phyloP scores from a whole-genome alignment of 1,284 basidiomycete species.

The Wallemia ichthyophaga region DNA sequence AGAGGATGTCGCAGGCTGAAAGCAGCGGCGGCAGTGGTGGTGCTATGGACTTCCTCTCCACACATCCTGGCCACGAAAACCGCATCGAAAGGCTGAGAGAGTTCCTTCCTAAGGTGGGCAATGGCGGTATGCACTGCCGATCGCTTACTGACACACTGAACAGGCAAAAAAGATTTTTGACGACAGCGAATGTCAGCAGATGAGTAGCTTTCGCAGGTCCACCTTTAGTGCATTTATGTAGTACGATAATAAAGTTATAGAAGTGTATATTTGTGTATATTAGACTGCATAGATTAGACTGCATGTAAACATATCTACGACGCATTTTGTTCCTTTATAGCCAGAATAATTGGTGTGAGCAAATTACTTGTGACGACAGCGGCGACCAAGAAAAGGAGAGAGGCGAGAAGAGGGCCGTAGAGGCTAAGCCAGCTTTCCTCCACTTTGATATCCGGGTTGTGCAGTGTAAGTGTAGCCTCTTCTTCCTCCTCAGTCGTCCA shows the following conservation, averaged over 20 bases:
- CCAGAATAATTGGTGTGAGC: background rate
- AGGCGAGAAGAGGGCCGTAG: background rate
- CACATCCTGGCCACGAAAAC: slow-evolving; percentile 39
- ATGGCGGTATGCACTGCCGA: background rate
- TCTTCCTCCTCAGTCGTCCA: background rate
- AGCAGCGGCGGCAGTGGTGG: background rate
- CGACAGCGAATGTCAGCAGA: background rate
- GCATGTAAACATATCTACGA: background rate
- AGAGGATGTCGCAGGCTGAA: background rate
- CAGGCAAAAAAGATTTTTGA: background rate
- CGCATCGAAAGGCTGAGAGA: slow-evolving; percentile 21
- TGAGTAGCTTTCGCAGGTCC: background rate
- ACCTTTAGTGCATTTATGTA: too few relatives aligned
- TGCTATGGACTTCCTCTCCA: slow-evolving; percentile 19
- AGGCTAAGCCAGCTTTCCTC: background rate
- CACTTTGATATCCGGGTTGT: background rate
- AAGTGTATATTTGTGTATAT: too few relatives aligned
- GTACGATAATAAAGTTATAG: too few relatives aligned
- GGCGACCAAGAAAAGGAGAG: background rate
- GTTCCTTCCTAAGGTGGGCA: slow-evolving; percentile 13
- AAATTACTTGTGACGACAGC: background rate
- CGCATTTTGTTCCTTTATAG: background rate
- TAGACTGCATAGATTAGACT: too few relatives aligned
- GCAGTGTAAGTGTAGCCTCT: too few relatives aligned
- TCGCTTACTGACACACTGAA: too few relatives aligned